A percentile compares a stretch with the other conserved stretches of the same genome.
These are phyloP conservation scores for Eudorina sp. DNA, from an alignment of 139 green algal genomes.

Conservation along the genomic window DNA sequence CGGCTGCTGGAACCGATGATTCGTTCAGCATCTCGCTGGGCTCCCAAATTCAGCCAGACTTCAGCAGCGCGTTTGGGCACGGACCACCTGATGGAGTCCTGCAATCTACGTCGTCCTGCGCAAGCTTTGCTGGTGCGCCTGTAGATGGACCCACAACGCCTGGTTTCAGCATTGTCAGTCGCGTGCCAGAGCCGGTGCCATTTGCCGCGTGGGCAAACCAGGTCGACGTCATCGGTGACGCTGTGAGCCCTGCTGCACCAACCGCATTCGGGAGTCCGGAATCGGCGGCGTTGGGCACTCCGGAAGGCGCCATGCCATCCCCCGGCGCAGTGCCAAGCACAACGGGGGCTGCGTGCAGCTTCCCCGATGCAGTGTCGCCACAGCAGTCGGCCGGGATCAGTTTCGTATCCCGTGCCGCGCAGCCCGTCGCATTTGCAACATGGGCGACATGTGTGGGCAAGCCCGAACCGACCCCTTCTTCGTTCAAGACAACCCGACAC, in stretches of 20 bases:
- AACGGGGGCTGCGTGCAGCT: not conserved
- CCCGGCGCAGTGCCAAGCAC: not conserved
- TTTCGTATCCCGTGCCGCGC: not conserved
- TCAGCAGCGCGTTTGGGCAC: not conserved
- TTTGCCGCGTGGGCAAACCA: constrained; percentile 1
- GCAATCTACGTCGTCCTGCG: not conserved
- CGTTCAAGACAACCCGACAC: no score
- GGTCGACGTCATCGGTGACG: not conserved
- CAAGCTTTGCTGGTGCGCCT: not conserved
- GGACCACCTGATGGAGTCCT: not conserved
- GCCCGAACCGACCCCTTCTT: not conserved
- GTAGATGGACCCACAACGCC: not conserved
- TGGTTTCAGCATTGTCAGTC: constrained; percentile 1
- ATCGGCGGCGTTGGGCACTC: not conserved
- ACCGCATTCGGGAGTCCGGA: not conserved
- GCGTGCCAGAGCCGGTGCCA: not conserved
- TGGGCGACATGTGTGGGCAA: not conserved
- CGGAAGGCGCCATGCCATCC: not conserved
- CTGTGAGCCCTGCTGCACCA: not conserved
- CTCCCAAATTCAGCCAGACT: not conserved
- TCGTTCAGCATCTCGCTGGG: not conserved
- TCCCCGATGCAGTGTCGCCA: not conserved
- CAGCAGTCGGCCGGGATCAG: constrained; percentile 11
- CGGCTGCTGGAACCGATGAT: not conserved
- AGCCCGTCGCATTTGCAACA: not conserved